Conservation (phyloP, 345 rosid species). For the Sapria himalayana region DNA sequence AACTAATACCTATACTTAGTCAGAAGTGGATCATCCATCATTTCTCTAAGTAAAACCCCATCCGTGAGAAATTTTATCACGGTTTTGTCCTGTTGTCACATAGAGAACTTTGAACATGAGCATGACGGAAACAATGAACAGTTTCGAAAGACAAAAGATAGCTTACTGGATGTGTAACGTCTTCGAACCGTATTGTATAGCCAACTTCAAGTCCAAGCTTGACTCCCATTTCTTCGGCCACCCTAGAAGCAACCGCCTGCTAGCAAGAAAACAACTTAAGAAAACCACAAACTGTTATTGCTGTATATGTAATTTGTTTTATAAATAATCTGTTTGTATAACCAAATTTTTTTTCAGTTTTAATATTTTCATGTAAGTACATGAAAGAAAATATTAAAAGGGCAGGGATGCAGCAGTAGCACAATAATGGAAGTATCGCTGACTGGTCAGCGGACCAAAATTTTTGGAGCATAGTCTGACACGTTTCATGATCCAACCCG, state of each 20-base stretch:
- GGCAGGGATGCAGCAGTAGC: no score
- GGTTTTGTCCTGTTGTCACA: constrained; percentile 49
- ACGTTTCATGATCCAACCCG: no score
- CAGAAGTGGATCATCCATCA: constrained; percentile 99
- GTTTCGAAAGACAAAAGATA: constrained; percentile 5
- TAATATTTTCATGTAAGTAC: no score
- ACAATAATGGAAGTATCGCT: no score
- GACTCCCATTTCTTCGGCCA: constrained; percentile 90
- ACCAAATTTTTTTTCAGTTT: no score
- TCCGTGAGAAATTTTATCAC: constrained; percentile 80
- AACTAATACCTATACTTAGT: constrained; percentile 66
- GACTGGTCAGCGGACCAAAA: no score
- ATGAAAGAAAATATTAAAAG: no score
- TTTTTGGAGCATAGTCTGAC: no score
- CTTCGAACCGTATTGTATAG: constrained; percentile 82
- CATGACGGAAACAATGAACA: not conserved
- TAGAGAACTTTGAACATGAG: constrained; percentile 8
- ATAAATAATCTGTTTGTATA: no score
- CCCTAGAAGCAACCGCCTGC: constrained; percentile 87
- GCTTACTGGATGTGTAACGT: constrained; percentile 53
- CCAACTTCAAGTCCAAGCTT: constrained; percentile 95
- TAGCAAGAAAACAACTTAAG: no score
- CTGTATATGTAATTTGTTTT: no score
- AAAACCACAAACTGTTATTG: no score
- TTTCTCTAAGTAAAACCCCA: constrained; percentile 81